Evolutionary conservation across 768 basidiomycete genomes (phyloP).

Genomic region (Boletus rubroflammeus): DNA sequence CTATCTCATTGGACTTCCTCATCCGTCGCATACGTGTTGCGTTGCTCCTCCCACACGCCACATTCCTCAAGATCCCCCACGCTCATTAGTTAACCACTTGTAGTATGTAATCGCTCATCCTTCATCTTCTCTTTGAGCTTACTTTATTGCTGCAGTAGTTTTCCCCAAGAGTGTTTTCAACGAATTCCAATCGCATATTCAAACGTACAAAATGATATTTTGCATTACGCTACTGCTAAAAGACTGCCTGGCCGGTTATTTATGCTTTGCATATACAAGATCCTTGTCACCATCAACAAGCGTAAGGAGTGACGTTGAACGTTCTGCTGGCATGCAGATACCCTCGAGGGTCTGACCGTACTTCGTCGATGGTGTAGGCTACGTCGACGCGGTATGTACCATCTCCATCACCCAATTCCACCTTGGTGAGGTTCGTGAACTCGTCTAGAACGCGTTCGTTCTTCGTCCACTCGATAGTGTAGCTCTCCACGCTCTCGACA

Average conservation of each 20-base stretch:
- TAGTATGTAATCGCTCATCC: slow-evolving; percentile 25
- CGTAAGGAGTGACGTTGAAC: slow-evolving; percentile 6
- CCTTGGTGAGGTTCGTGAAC: slow-evolving; percentile 48
- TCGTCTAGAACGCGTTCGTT: slow-evolving; percentile 42
- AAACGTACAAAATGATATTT: slow-evolving; percentile 13
- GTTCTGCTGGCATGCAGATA: slow-evolving; percentile 26
- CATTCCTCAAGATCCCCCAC: slow-evolving; percentile 10
- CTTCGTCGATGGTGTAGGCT: slow-evolving; percentile 52
- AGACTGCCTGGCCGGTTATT: not conserved
- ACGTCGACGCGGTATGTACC: slow-evolving; percentile 49
- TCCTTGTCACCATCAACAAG: not conserved
- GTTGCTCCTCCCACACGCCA: slow-evolving; percentile 6
- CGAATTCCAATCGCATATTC: slow-evolving; percentile 12
- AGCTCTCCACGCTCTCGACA: slow-evolving; percentile 41
- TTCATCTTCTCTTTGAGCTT: slow-evolving; percentile 12
- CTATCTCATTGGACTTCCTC: slow-evolving; percentile 16
- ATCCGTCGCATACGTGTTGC: slow-evolving; percentile 7
- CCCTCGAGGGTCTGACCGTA: slow-evolving; percentile 44
- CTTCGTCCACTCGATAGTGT: slow-evolving; percentile 54
- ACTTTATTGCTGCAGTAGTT: slow-evolving; percentile 25
- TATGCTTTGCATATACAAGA: no score
- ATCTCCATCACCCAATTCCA: slow-evolving; percentile 37
- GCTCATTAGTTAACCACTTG: slow-evolving; percentile 23
- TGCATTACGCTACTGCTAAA: not conserved
- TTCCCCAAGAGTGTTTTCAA: slow-evolving; percentile 8